phyloP scores from a whole-genome alignment of 2,329 filamentous ascomycete genomes.

The Lasiodiplodia sp. region DNA sequence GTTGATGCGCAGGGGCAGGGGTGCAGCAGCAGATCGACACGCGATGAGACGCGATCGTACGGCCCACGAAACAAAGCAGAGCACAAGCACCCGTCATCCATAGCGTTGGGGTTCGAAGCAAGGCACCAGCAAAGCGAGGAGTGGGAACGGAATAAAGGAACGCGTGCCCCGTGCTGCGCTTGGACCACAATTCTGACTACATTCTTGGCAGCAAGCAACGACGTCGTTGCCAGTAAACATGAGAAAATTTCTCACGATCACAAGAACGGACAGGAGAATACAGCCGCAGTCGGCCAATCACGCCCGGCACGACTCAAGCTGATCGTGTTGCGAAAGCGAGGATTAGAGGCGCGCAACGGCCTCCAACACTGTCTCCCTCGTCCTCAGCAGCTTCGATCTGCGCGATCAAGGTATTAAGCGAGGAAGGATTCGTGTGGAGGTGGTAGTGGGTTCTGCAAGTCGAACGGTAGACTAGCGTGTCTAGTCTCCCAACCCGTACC shows the following conservation, averaged over 20 bases:
- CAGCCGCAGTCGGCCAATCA: neutral
- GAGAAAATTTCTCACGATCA: neutral
- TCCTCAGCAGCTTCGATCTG: neutral
- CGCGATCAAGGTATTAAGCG: neutral
- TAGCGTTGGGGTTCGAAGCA: constrained; percentile 15
- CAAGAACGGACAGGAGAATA: neutral
- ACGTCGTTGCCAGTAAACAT: neutral
- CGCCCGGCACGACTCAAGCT: neutral
- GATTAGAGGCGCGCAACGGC: neutral
- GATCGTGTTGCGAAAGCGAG: neutral
- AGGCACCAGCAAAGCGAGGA: constrained; percentile 11
- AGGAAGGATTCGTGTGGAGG: neutral
- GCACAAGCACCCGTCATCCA: neutral
- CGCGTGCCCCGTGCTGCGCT: constrained; percentile 12
- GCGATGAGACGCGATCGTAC: neutral
- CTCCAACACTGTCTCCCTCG: neutral
- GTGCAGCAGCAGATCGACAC: constrained; percentile 1
- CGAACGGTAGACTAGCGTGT: neutral
- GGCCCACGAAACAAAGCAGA: constrained; percentile 12
- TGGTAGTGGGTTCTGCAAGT: neutral
- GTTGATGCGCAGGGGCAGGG: constrained; percentile 12
- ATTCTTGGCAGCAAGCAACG: neutral
- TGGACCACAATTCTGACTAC: neutral
- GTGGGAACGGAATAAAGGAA: constrained; percentile 15
- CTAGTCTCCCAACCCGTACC: neutral